Conservation (phyloP, 2,329 filamentous ascomycete species). For the Balansia obtecta region DNA sequence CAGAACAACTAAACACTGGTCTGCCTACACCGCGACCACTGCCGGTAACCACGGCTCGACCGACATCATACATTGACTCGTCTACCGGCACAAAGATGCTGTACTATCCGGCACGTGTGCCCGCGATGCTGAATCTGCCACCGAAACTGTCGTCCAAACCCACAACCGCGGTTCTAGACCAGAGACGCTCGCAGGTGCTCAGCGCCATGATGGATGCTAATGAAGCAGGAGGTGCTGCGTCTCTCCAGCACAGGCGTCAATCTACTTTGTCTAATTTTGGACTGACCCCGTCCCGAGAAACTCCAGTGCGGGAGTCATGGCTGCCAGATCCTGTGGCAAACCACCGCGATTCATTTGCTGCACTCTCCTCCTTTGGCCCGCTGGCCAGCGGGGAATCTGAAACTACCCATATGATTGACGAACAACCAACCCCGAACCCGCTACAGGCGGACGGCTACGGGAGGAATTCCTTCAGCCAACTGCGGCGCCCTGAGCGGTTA, state of each 20-base stretch:
- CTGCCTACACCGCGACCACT: conserved; percentile 15
- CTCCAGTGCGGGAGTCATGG: conserved; percentile 22
- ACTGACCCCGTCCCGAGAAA: conserved; percentile 9
- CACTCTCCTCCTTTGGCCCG: conserved; percentile 17
- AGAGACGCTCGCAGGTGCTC: conserved; percentile 62
- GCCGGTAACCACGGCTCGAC: conserved; percentile 21
- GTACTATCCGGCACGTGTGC: conserved; percentile 90
- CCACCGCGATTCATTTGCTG: conserved; percentile 22
- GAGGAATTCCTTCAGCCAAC: conserved; percentile 10
- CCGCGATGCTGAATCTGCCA: conserved; percentile 83
- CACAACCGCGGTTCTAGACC: conserved; percentile 49
- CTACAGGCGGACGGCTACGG: conserved; percentile 9
- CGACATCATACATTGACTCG: conserved; percentile 49
- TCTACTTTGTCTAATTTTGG: conserved; percentile 13
- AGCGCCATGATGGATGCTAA: conserved; percentile 37
- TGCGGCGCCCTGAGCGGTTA: conserved; percentile 22
- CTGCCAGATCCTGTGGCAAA: conserved; percentile 33
- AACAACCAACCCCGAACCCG: conserved; percentile 5
- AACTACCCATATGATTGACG: conserved; percentile 6
- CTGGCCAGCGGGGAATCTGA: conserved; percentile 8
- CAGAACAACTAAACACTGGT: conserved; percentile 11
- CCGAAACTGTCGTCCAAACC: conserved; percentile 71
- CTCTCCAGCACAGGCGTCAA: conserved; percentile 8
- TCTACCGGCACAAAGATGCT: conserved; percentile 70
- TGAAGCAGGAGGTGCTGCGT: conserved; percentile 2